phyloP scores from a whole-genome alignment of 2,329 filamentous ascomycete genomes.

The Aureobasidium melanogenum region DNA sequence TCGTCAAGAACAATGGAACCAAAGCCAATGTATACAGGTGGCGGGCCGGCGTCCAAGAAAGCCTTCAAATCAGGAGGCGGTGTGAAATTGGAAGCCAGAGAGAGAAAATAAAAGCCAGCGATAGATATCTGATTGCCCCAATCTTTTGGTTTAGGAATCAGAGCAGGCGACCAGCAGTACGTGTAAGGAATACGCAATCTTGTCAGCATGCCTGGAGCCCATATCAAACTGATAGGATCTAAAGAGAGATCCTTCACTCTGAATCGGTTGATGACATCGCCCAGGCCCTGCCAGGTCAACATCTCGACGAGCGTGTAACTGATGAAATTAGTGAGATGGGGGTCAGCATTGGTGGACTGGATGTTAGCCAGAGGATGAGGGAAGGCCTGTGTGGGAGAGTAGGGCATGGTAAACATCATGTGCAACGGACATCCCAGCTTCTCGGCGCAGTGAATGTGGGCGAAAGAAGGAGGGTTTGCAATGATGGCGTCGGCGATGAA shows the following conservation, averaged over 20 bases:
- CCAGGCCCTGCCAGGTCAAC: conserved; percentile 83
- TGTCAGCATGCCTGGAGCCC: conserved; percentile 70
- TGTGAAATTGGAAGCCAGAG: conserved; percentile 56
- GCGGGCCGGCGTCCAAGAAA: conserved; percentile 61
- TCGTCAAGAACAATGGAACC: conserved; percentile 76
- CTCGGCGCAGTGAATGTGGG: conserved; percentile 66
- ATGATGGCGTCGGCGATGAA: conserved; percentile 81
- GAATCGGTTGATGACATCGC: conserved; percentile 80
- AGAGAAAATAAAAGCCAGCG: conserved; percentile 70
- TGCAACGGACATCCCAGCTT: conserved; percentile 63
- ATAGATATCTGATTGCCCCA: conserved; percentile 66
- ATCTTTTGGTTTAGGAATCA: conserved; percentile 69
- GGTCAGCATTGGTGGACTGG: conserved; percentile 65
- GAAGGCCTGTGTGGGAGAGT: conserved; percentile 77
- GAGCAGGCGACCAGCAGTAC: conserved; percentile 81
- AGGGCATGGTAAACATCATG: conserved; percentile 63
- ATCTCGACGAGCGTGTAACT: conserved; percentile 82
- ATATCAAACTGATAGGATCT: conserved; percentile 69
- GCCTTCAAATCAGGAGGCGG: conserved; percentile 56
- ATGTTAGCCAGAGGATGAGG: conserved; percentile 83
- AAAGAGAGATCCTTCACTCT: conserved; percentile 64
- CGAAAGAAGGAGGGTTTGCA: conserved; percentile 70
- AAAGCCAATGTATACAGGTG: conserved; percentile 76
- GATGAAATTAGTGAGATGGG: conserved; percentile 71
- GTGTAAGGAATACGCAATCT: conserved; percentile 77